phyloP scores from a whole-genome alignment of 345 rosid genomes.

The Chamaenerion angustifolium region DNA sequence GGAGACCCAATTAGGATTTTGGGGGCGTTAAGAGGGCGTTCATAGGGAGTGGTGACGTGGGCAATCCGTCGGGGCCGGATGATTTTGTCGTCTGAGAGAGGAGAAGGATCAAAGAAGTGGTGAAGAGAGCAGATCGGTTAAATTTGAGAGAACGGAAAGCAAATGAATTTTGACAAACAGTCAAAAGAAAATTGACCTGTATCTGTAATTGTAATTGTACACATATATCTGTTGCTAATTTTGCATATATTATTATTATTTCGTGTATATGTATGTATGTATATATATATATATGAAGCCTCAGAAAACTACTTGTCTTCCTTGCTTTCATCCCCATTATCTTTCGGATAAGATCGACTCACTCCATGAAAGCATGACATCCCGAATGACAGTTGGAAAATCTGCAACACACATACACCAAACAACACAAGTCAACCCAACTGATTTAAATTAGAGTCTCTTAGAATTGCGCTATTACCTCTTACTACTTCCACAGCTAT shows the following conservation, averaged over 20 bases:
- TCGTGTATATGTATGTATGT: too few species aligned
- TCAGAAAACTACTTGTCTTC: too few species aligned
- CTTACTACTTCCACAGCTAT: conserved; percentile 57
- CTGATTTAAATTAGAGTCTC: neutral
- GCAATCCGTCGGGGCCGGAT: conserved; percentile 38
- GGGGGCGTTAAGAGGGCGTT: conserved; percentile 31
- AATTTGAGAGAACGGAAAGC: too few species aligned
- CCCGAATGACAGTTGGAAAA: conserved; percentile 63
- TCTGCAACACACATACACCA: conserved; percentile 28
- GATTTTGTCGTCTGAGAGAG: conserved; percentile 29
- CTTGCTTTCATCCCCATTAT: conserved; percentile 4
- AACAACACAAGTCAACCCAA: neutral
- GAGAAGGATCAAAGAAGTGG: too few species aligned
- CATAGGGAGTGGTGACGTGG: conserved; percentile 46
- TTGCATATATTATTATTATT: too few species aligned
- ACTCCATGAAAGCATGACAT: conserved; percentile 69
- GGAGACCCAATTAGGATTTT: conserved; percentile 86
- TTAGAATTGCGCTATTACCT: conserved; percentile 24
- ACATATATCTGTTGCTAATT: too few species aligned
- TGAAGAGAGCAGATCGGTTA: too few species aligned
- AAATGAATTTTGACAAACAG: too few species aligned
- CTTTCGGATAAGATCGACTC: conserved; percentile 56
- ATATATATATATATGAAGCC: too few species aligned
- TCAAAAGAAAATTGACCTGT: too few species aligned
- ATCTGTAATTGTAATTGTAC: too few species aligned